Evolutionary conservation across 2,329 filamentous ascomycete species (phyloP).

Genomic region (Passalora sequoiae): DNA sequence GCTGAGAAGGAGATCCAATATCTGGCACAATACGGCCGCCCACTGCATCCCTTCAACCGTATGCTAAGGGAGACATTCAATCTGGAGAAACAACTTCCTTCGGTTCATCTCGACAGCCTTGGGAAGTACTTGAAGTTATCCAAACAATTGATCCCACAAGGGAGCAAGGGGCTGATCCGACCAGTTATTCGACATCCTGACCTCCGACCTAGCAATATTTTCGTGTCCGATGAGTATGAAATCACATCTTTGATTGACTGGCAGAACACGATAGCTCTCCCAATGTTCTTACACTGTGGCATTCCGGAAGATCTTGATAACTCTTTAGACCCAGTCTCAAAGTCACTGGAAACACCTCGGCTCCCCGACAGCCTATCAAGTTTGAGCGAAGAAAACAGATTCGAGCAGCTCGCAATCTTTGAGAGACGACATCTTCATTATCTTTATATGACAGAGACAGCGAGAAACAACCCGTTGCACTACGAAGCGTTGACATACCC

Average conservation of each 20-base stretch:
- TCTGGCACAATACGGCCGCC: constrained; percentile 27
- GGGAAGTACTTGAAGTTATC: constrained; percentile 29
- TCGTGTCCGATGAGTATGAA: constrained; percentile 28
- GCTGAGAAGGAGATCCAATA: constrained; percentile 34
- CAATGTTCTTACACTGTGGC: constrained; percentile 35
- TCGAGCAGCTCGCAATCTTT: constrained; percentile 11
- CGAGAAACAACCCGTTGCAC: constrained; percentile 13
- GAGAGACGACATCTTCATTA: constrained; percentile 16
- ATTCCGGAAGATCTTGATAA: too few species aligned
- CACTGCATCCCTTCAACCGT: constrained; percentile 32
- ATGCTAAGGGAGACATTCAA: constrained; percentile 32
- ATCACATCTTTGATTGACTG: constrained; percentile 38
- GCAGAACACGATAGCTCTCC: constrained; percentile 38
- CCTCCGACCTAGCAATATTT: constrained; percentile 34
- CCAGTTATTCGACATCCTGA: constrained; percentile 21
- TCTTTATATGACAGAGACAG: constrained; percentile 17
- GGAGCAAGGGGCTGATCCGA: neutral
- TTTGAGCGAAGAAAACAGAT: constrained; percentile 7
- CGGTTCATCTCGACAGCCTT: constrained; percentile 29
- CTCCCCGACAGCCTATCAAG: constrained; percentile 31
- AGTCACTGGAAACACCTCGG: too few species aligned
- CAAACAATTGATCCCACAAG: constrained; percentile 24
- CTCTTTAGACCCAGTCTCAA: too few species aligned
- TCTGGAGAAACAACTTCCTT: constrained; percentile 29
- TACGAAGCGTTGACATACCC: constrained; percentile 19